These are phyloP conservation scores for Fomitopsis schrenkii DNA, from an alignment of 1,284 basidiomycete genomes.

Conservation along the genomic window DNA sequence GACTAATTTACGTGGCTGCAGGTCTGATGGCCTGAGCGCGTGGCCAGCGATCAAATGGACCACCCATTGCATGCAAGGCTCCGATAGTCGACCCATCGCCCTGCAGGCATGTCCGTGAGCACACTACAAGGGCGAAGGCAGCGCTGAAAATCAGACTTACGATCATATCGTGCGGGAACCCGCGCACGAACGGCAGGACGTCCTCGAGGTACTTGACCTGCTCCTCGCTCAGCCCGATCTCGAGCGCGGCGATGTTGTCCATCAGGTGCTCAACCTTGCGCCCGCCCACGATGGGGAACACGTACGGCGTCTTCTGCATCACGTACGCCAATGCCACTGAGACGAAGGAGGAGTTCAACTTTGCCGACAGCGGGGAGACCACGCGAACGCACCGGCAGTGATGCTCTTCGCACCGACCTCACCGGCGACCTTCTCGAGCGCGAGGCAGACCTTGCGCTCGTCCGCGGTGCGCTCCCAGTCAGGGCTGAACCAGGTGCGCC, in stretches of 20 bases:
- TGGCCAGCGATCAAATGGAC: constrained; percentile 14
- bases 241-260: constrained; percentile 44
- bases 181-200: constrained; percentile 36
- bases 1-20: not conserved
- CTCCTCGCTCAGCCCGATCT: constrained; percentile 35
- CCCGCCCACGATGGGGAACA: constrained; percentile 34
- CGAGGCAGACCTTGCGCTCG: constrained; percentile 36
- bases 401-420: constrained; percentile 34
- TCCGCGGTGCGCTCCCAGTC: constrained; percentile 39
- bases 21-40: constrained; percentile 10
- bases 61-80: constrained; percentile 5
- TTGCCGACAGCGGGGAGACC: too few relatives aligned
- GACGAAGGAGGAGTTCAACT: not conserved
- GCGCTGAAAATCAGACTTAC: constrained; percentile 25
- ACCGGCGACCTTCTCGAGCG: constrained; percentile 42
- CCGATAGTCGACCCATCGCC: constrained; percentile 8
- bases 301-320: constrained; percentile 35
- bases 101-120: not conserved
- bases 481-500: constrained; percentile 22
- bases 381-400: constrained; percentile 13
- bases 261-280: constrained; percentile 47
- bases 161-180: constrained; percentile 38
- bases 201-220: constrained; percentile 43
- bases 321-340: constrained; percentile 46
- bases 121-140: not conserved